Base-by-base conservation (phyloP, 2,329 filamentous ascomycete species). In the Monosporascus sp. region DNA sequence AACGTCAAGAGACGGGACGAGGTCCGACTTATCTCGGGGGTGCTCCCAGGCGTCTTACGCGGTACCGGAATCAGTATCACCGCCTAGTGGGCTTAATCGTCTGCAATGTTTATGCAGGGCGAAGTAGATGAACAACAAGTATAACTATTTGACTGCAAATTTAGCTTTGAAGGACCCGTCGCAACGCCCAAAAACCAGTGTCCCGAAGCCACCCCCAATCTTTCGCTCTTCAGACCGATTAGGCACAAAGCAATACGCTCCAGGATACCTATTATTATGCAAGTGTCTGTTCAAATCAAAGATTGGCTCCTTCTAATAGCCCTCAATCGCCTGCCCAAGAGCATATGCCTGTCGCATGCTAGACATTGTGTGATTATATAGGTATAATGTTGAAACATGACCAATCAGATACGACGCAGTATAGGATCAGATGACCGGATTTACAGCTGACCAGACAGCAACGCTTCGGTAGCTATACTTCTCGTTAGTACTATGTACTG, bases 391-490 rank as follows among this genome's bases (percentile, higher is more conserved):
- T 9, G 39, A 20, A 42, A 42, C 18, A 24, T 42, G 39, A 20
- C 18, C 4, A 20, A 20, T 11, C 18, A 11, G 18, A 42, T 42
- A 42, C 39, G 22, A 42, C 39, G 39, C 8, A 24, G 18, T 14
- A 20, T 14, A 42, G 6, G 6, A 18, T 24, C n/a, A 20, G 39
- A 5, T 15, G 18, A 24, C 14, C 17, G 7, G 34, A 45, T 58
- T 49, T 81, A 92, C 62, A 92, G 73, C 66, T 90, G 85, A 49
- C 89, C 89, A 47, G 88, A 89, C 50, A 93, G 76, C 57, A 92
- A 78, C 50, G 88, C 88, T 72, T 92, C 89, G 54, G 89, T 92
- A 60, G 89, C 89, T 82, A 49, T 24, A 39, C 20, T 39, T 52
- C 18, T 37, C 14, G 47, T 61, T 52, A 66, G 75, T 65, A 70